Evolutionary conservation across 495 filamentous ascomycete genomes (phyloP).

Genomic region (Astrothelium macrocarpum): DNA sequence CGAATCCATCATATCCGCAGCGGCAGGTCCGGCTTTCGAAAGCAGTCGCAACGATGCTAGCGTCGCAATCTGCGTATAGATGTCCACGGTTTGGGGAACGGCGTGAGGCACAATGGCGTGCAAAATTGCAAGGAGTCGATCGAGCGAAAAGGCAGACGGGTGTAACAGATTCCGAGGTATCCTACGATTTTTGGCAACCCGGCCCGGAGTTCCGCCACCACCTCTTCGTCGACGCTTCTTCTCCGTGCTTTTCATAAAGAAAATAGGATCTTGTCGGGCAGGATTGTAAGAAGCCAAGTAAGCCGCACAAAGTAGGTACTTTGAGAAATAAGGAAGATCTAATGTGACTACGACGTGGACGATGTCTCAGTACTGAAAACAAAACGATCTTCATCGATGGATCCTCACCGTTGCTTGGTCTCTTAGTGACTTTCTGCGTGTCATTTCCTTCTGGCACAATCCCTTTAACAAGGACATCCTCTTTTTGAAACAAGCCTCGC

Average conservation of each 20-base stretch:
- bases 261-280: conserved; percentile 60
- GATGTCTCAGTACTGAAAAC: background rate
- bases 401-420: background rate
- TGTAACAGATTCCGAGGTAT: conserved; percentile 61
- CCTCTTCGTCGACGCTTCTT: conserved; percentile 41
- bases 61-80: conserved; percentile 55
- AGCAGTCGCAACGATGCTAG: conserved; percentile 68
- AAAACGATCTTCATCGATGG: background rate
- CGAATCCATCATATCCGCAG: conserved; percentile 50
- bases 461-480: conserved; percentile 57
- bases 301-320: conserved; percentile 71
- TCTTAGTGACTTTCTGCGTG: background rate
- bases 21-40: conserved; percentile 40
- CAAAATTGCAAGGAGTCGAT: conserved; percentile 82
- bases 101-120: conserved; percentile 64
- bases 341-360: background rate
- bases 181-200: conserved; percentile 27
- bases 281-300: conserved; percentile 90
- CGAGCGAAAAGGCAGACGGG: conserved; percentile 73
- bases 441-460: conserved; percentile 46
- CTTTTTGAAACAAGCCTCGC: conserved; percentile 65
- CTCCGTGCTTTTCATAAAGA: conserved; percentile 76
- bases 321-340: conserved; percentile 67
- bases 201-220: conserved; percentile 27
- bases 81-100: conserved; percentile 42